Conservation (phyloP, 192 early-diverging fungal species). For the Powellomyces hirtus region DNA sequence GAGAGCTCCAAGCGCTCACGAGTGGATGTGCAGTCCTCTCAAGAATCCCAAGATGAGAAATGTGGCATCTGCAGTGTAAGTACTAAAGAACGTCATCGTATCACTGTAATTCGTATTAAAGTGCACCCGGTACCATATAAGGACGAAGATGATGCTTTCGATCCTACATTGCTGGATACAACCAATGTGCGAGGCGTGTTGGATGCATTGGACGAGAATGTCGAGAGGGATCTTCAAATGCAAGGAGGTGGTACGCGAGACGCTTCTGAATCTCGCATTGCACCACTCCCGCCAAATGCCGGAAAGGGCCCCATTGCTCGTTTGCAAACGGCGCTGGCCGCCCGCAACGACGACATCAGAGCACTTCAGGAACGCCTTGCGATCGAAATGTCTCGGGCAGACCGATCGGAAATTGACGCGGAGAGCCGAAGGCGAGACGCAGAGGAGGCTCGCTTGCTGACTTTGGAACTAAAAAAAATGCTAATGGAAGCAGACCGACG, state of each 20-base stretch:
- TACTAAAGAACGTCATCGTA: no score
- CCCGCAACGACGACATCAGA: constrained; percentile 1
- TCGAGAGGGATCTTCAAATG: not conserved
- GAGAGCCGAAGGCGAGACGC: not conserved
- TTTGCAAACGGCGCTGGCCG: not conserved
- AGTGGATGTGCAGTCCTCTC: no score
- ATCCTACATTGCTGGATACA: not conserved
- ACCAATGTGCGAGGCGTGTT: not conserved
- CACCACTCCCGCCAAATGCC: not conserved
- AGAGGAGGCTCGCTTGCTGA: not conserved
- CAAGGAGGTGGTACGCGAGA: not conserved
- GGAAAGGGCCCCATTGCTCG: not conserved
- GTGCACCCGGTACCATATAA: no score
- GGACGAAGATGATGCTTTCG: constrained; percentile 1
- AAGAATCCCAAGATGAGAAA: no score
- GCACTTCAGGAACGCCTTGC: not conserved
- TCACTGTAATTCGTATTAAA: no score
- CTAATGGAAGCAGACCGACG: not conserved
- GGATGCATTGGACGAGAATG: constrained; percentile 1
- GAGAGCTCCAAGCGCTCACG: no score
- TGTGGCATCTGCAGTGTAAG: no score
- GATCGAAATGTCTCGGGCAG: not conserved
- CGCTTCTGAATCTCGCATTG: no score
- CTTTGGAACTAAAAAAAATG: not conserved
- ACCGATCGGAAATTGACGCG: not conserved